A percentile compares a stretch with the other conserved stretches of the same genome.
Conservation (phyloP, 495 filamentous ascomycete genomes). For the Xylaria flabelliformis region DNA sequence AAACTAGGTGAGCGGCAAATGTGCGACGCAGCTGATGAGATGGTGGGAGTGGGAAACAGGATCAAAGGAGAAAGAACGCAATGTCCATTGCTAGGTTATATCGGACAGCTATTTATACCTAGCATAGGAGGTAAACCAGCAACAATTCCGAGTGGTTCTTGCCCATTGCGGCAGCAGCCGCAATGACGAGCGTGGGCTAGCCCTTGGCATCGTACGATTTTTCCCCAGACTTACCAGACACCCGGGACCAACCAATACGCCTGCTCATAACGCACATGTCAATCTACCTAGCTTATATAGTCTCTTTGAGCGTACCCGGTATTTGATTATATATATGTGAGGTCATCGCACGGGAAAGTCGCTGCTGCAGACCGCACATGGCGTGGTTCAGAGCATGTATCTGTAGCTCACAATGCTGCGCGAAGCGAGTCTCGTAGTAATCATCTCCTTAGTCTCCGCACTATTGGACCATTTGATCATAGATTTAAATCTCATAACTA, state of each 20-base stretch:
- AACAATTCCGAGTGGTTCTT: slow-evolving; percentile 15
- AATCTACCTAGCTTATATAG: neutral
- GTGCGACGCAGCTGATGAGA: neutral
- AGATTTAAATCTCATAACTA: neutral
- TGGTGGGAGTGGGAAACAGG: neutral
- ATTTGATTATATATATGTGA: slow-evolving; percentile 9
- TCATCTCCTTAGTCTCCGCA: neutral
- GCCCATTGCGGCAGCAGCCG: slow-evolving; percentile 21
- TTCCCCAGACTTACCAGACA: slow-evolving; percentile 22
- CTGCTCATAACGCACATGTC: slow-evolving; percentile 12
- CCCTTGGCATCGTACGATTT: slow-evolving; percentile 30
- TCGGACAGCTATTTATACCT: neutral
- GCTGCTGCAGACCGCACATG: neutral
- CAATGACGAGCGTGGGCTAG: slow-evolving; percentile 20
- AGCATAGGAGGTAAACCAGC: neutral
- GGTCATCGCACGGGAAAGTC: neutral
- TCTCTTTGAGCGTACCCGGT: neutral
- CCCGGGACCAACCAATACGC: slow-evolving; percentile 6
- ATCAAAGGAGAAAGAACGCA: neutral
- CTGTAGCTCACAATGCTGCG: neutral
- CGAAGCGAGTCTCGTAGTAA: neutral
- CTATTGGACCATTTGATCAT: neutral
- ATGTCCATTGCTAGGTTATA: neutral
- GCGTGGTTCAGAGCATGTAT: neutral
- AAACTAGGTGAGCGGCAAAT: neutral